Evolutionary conservation across 2,329 filamentous ascomycete genomes (phyloP).

Genomic region (Davidsoniella virescens): DNA sequence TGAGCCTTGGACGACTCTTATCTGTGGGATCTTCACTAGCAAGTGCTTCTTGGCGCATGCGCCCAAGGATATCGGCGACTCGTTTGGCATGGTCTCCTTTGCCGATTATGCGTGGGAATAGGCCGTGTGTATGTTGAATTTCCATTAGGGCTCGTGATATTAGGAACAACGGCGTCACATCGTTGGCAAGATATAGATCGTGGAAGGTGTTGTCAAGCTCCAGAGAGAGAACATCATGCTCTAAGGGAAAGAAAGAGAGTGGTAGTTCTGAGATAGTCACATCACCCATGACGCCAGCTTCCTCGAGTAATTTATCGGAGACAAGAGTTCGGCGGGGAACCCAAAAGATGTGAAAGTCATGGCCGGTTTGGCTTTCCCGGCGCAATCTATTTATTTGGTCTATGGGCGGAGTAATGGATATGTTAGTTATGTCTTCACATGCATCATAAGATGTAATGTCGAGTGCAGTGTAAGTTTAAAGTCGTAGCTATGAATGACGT

Average conservation of each 20-base stretch:
- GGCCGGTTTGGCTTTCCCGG: conserved; percentile 71
- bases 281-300: conserved; percentile 83
- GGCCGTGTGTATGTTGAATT: conserved; percentile 76
- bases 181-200: conserved; percentile 78
- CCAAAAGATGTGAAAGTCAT: conserved; percentile 97
- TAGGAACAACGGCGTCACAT: conserved; percentile 78
- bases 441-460: neutral
- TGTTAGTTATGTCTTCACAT: neutral
- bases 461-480: neutral
- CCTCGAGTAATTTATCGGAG: conserved; percentile 80
- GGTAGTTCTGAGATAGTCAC: conserved; percentile 77
- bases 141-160: conserved; percentile 87
- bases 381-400: conserved; percentile 85
- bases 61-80: conserved; percentile 69
- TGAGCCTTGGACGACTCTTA: conserved; percentile 46
- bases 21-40: conserved; percentile 60
- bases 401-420: conserved; percentile 24
- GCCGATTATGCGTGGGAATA: conserved; percentile 87
- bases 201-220: conserved; percentile 76
- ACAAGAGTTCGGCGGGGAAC: conserved; percentile 82
- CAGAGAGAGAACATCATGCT: conserved; percentile 78
- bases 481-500: neutral
- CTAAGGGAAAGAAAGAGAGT: conserved; percentile 78
- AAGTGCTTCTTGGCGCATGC: conserved; percentile 79
- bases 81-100: conserved; percentile 90